Conservation (phyloP, 129 eudicot genomes). For the Dittrichia graveolens region DNA sequence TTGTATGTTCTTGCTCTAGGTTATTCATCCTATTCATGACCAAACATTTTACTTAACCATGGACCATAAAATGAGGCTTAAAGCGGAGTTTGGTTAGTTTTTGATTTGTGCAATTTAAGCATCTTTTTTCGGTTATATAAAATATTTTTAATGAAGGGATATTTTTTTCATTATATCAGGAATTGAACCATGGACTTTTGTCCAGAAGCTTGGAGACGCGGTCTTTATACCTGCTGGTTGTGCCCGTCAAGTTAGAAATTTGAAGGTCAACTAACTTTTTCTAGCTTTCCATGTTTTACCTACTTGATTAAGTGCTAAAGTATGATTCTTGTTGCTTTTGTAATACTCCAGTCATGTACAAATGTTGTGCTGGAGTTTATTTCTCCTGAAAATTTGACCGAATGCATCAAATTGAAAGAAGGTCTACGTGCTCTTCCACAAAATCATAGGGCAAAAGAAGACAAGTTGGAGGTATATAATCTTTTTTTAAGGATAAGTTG, state of each 20-base stretch:
- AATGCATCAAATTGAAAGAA: conserved; percentile 42
- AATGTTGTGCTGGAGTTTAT: conserved; percentile 47
- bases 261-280: conserved; percentile 36
- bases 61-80: conserved; percentile 50
- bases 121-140: not conserved
- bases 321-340: conserved; percentile 3
- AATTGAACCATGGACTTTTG: conserved; percentile 52
- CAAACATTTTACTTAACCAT: conserved; percentile 46
- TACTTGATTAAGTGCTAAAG: not conserved
- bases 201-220: conserved; percentile 48
- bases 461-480: conserved; percentile 49
- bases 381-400: conserved; percentile 54
- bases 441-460: conserved; percentile 47
- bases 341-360: conserved; percentile 45
- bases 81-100: conserved; percentile 54
- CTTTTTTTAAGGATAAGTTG: not conserved
- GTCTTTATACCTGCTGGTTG: conserved; percentile 56
- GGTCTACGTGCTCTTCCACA: conserved; percentile 45
- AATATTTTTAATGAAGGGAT: conserved; percentile 24
- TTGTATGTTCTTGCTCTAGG: conserved; percentile 29
- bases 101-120: not conserved
- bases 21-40: conserved; percentile 55
- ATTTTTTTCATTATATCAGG: conserved; percentile 45
- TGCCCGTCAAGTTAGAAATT: conserved; percentile 55
- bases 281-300: not conserved